Base-by-base conservation (phyloP, 805 yeast species). In the Sporopachydermia lactativora region DNA sequence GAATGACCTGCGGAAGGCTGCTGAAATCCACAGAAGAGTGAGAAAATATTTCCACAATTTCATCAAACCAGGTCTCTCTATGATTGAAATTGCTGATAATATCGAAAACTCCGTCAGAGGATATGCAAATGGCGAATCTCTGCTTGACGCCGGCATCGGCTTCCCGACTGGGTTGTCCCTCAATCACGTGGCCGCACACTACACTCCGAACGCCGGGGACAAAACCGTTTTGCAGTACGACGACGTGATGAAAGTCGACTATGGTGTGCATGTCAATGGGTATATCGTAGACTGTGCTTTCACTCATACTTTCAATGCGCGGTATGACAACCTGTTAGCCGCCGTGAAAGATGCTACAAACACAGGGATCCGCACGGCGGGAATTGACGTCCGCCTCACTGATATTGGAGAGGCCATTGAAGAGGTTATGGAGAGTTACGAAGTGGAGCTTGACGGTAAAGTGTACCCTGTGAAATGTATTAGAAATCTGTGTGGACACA, bases 161-260 rank as follows among this genome's bases (percentile, higher is more conserved):
- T 92, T 92, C 70, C 99, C 99, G 39, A 86, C 96, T n/a, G 99
- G 99, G 44, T 71, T 92, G 34, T 84, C 95, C 1, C 60, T 89
- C 47, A 92, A 92, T 61, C 82, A 86, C 55, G 79, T 85, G 55
- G 99, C 99, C 17, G 98, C 98, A 0, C 99, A 92, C 58, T 92
- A 86, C 61, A 89, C 97, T 0, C 98, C 98, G 11, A 92, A 92
- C 62, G 80, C 89, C 3, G 95, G 95, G 8, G 98, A 92, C 58
- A 84, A 76, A 52, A 71, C 83, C 4, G 81, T 81, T 2, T 65
- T 92, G 49, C 66, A 71, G 45, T 75, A 85, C 52, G 94, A 84
- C 45, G 98, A 92, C 59, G 96, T 92, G 38, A 75, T 92, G 84
- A 92, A 92, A 64, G 89, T 92, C 34, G 98, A 92, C 58, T 75